These are phyloP conservation scores for Xylariomycetidae sp. DNA, from an alignment of 2,329 filamentous ascomycete genomes.

Conservation along the genomic window DNA sequence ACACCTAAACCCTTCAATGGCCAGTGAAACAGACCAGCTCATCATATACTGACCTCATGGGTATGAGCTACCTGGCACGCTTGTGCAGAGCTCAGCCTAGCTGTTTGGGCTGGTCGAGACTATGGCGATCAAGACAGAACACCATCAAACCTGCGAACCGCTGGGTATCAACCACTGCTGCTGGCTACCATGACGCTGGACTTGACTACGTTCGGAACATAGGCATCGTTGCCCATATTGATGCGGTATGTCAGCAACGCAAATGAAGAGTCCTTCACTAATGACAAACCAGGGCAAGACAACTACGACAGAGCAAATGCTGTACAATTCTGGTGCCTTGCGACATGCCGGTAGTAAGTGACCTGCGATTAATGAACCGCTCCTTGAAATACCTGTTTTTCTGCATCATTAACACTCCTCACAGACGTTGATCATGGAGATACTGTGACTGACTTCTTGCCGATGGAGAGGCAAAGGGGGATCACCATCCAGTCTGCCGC, in stretches of 20 bases:
- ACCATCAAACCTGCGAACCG: conserved; percentile 9
- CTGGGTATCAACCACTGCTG: conserved; percentile 11
- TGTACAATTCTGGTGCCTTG: conserved; percentile 91
- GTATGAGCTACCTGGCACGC: conserved; percentile 22
- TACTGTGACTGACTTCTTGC: conserved; percentile 94
- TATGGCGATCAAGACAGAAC: conserved; percentile 8
- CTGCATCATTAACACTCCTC: conserved; percentile 7
- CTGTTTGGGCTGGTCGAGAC: conserved; percentile 15
- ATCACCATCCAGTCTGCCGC: conserved; percentile 98
- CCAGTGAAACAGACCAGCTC: conserved; percentile 4
- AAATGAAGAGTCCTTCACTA: conserved; percentile 5
- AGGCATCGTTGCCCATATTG: conserved; percentile 97
- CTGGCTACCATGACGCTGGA: conserved; percentile 27
- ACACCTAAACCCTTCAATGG: no score
- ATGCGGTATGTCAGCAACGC: conserved; percentile 57
- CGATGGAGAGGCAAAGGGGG: conserved; percentile 83
- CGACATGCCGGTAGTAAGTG: conserved; percentile 70
- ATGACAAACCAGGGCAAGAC: conserved; percentile 68
- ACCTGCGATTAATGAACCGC: neutral
- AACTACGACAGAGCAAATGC: conserved; percentile 97
- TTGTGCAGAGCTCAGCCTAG: conserved; percentile 21
- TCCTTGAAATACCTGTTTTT: neutral
- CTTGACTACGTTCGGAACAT: conserved; percentile 80
- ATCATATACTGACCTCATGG: conserved; percentile 7
- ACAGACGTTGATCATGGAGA: conserved; percentile 91